These are phyloP conservation scores for Cladosporium sp. DNA, from an alignment of 2,329 filamentous ascomycete genomes.

Conservation along the genomic window DNA sequence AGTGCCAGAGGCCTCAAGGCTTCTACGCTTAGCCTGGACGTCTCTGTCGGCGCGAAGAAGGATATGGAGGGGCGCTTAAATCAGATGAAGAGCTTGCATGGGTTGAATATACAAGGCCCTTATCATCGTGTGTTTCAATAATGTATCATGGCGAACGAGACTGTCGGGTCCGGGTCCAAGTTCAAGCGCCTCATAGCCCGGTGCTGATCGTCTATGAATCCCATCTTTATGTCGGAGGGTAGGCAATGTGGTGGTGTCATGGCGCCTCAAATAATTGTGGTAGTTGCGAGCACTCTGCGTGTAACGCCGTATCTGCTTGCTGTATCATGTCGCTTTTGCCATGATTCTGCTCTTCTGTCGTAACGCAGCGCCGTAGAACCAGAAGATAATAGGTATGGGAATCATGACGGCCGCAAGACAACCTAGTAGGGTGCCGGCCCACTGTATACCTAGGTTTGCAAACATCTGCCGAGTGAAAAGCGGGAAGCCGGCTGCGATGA, in stretches of 20 bases:
- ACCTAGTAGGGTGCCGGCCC: slow-evolving; percentile 11
- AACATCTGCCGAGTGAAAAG: slow-evolving; percentile 12
- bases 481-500: slow-evolving; percentile 9
- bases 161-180: too few relatives aligned
- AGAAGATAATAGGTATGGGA: slow-evolving; percentile 9
- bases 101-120: too few relatives aligned
- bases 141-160: too few relatives aligned
- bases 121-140: too few relatives aligned
- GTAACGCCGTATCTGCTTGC: too few relatives aligned
- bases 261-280: too few relatives aligned
- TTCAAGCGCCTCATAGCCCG: too few relatives aligned
- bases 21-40: slow-evolving; percentile 54
- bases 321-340: neutral
- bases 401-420: slow-evolving; percentile 11
- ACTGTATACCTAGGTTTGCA: slow-evolving; percentile 11
- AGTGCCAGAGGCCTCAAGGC: slow-evolving; percentile 25
- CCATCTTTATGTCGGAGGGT: too few relatives aligned
- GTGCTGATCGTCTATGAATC: too few relatives aligned
- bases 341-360: slow-evolving; percentile 5
- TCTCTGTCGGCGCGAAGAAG: slow-evolving; percentile 54
- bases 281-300: too few relatives aligned
- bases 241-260: too few relatives aligned
- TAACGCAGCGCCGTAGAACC: slow-evolving; percentile 4
- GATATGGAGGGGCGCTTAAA: slow-evolving; percentile 51
- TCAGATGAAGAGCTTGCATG: slow-evolving; percentile 28